Percentiles rank a stretch among this genome's conserved stretches.
These are phyloP conservation scores for Epithemia pelagica DNA, from an alignment of 108 stramenopile genomes.

Conservation along the genomic window DNA sequence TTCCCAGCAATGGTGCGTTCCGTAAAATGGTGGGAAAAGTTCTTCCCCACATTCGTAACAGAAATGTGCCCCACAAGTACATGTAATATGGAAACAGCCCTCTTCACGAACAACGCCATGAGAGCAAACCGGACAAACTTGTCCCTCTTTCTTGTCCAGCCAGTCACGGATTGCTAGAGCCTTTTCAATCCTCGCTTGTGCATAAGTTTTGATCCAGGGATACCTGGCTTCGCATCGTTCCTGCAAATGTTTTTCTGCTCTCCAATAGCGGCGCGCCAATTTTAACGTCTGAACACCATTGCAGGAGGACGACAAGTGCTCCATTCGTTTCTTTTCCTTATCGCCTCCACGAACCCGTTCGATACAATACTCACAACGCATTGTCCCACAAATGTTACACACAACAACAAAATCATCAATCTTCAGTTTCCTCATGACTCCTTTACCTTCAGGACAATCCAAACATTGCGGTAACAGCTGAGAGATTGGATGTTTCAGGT, in stretches of 20 bases:
- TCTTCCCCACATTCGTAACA: conserved; percentile 55
- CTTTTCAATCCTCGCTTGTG: conserved; percentile 17
- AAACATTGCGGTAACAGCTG: conserved; percentile 23
- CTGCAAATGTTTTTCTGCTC: conserved; percentile 21
- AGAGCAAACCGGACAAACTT: conserved; percentile 36
- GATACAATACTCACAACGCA: neutral
- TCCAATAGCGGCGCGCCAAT: conserved; percentile 29
- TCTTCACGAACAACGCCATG: conserved; percentile 36
- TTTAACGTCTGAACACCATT: neutral
- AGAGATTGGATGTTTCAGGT: conserved; percentile 31
- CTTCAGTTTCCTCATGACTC: neutral
- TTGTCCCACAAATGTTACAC: neutral
- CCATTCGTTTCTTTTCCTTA: conserved; percentile 8
- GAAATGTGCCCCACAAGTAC: conserved; percentile 47
- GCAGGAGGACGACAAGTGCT: neutral
- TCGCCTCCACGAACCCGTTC: neutral
- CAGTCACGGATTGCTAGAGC: conserved; percentile 12
- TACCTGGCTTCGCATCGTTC: conserved; percentile 20
- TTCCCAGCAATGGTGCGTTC: conserved; percentile 57
- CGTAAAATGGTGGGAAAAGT: conserved; percentile 42
- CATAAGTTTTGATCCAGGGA: conserved; percentile 41
- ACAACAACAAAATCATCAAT: neutral
- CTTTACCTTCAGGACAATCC: neutral
- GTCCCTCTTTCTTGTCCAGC: conserved; percentile 31
- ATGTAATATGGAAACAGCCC: conserved; percentile 52